Evolutionary conservation across 345 rosid species (phyloP).

Genomic region (Eucalyptus erythrocorys): DNA sequence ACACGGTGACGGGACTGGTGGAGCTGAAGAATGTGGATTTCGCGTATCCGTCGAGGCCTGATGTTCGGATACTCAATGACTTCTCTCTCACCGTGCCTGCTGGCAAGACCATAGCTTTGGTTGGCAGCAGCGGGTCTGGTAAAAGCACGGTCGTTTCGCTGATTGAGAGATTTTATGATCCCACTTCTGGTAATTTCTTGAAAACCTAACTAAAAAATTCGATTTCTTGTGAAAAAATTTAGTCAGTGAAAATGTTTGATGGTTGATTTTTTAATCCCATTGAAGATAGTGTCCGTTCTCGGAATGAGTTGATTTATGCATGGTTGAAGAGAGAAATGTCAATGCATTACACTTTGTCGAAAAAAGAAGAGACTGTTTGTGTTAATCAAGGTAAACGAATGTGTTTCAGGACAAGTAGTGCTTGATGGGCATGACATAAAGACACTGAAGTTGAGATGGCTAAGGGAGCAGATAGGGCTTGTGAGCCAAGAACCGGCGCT

Average conservation of each 20-base stretch:
- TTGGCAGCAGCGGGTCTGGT: slow-evolving; percentile 98
- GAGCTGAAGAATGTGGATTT: slow-evolving; percentile 78
- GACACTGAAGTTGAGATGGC: slow-evolving; percentile 73
- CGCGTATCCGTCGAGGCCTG: slow-evolving; percentile 86
- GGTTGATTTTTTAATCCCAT: not conserved
- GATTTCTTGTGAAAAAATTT: not conserved
- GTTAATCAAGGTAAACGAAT: not conserved
- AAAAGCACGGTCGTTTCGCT: slow-evolving; percentile 95
- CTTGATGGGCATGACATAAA: slow-evolving; percentile 85
- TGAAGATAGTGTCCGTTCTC: slow-evolving; percentile 17
- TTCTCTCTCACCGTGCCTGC: slow-evolving; percentile 83
- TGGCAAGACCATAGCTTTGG: slow-evolving; percentile 92
- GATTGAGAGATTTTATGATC: slow-evolving; percentile 94
- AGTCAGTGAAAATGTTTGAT: not conserved
- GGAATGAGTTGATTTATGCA: not conserved
- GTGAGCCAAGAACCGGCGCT: slow-evolving; percentile 98
- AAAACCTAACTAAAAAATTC: not conserved
- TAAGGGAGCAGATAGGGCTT: slow-evolving; percentile 93
- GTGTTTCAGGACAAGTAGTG: slow-evolving; percentile 64
- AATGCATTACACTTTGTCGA: not conserved
- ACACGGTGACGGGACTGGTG: slow-evolving; percentile 62
- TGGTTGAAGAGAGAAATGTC: not conserved
- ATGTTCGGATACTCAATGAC: slow-evolving; percentile 59
- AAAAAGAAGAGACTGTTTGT: not conserved
- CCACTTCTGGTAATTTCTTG: slow-evolving; percentile 48